These are phyloP conservation scores for Arthrobotrys sinensis DNA, from an alignment of 2,329 filamentous ascomycete species.

Conservation along the genomic window DNA sequence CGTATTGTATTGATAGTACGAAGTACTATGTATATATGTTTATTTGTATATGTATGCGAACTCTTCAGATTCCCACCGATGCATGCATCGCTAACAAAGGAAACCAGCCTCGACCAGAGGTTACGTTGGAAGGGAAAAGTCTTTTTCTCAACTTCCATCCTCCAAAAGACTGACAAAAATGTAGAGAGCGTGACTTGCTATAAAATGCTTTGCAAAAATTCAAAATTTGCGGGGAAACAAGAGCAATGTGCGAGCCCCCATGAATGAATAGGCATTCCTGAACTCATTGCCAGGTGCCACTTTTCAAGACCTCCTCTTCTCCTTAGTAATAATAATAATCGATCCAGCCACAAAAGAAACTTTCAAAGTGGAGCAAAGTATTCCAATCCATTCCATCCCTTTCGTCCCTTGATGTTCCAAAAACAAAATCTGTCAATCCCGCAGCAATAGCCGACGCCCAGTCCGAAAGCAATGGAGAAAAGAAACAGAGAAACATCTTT, in stretches of 20 bases:
- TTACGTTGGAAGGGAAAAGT: neutral
- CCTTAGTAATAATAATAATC: neutral
- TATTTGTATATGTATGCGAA: too few species aligned
- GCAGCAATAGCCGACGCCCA: neutral
- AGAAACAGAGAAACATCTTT: neutral
- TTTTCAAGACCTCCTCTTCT: neutral
- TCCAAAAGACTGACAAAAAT: too few species aligned
- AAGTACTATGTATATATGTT: too few species aligned
- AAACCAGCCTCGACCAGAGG: neutral
- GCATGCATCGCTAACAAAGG: neutral
- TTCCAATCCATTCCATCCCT: constrained; percentile 1
- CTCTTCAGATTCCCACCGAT: neutral
- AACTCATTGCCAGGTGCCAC: too few species aligned
- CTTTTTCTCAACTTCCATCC: neutral
- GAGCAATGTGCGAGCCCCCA: too few species aligned
- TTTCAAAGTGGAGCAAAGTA: constrained; percentile 4
- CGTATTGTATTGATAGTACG: too few species aligned
- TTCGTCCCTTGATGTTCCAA: neutral
- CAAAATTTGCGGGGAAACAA: neutral
- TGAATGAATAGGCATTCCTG: too few species aligned
- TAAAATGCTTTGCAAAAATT: too few species aligned
- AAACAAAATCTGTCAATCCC: neutral
- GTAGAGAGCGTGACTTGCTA: too few species aligned
- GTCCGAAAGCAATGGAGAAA: neutral
- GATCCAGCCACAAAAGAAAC: constrained; percentile 9